Conservation (phyloP, 169 alveolate species). For the Plasmodium gonderi region DNA sequence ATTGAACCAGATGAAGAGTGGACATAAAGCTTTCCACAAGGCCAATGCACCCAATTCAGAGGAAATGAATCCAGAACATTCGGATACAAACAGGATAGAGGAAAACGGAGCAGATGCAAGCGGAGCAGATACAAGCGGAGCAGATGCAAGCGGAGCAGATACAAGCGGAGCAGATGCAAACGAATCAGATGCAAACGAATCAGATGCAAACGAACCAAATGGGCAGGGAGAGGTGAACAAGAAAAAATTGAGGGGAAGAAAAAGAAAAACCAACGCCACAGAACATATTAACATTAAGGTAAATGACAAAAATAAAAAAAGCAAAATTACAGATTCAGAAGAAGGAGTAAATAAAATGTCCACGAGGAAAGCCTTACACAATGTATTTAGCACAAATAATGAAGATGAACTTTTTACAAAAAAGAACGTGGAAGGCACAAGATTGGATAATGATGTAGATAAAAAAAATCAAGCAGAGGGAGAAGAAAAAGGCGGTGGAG, state of each 20-base stretch:
- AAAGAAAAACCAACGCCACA: not conserved
- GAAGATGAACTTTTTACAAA: slow-evolving; percentile 25
- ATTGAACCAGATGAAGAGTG: too few species aligned
- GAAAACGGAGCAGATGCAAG: too few species aligned
- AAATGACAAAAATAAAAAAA: slow-evolving; percentile 26
- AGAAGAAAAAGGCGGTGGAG: not conserved
- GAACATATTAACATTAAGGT: slow-evolving; percentile 39
- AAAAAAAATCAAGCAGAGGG: slow-evolving; percentile 4
- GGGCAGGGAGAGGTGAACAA: not conserved
- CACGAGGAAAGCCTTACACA: not conserved
- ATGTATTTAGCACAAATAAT: slow-evolving; percentile 41
- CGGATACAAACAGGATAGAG: too few species aligned
- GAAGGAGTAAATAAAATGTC: not conserved
- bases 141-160: too few species aligned
- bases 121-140: too few species aligned
- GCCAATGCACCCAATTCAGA: too few species aligned
- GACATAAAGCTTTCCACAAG: too few species aligned
- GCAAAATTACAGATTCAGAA: not conserved
- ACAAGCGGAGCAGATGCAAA: too few species aligned
- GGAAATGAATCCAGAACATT: too few species aligned
- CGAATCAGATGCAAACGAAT: too few species aligned
- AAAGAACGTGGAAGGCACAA: slow-evolving; percentile 39
- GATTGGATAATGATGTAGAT: slow-evolving; percentile 47
- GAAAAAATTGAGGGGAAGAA: too few species aligned
- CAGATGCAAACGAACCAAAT: not conserved